These are phyloP conservation scores for Silene coronaria DNA, from an alignment of 179 eudicot species.

Conservation along the genomic window DNA sequence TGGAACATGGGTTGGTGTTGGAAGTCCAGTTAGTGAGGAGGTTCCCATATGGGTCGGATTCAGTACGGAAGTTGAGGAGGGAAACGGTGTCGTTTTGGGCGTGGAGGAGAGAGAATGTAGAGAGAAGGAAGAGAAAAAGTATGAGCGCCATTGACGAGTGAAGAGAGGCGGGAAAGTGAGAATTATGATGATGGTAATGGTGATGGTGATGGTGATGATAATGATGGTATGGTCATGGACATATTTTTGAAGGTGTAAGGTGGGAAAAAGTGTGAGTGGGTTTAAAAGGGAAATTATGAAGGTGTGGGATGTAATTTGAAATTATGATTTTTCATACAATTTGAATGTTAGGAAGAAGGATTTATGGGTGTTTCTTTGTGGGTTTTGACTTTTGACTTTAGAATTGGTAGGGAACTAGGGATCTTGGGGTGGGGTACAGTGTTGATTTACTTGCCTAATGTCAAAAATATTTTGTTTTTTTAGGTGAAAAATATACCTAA, in stretches of 20 bases:
- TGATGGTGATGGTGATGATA: not conserved
- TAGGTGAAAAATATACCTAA: not conserved
- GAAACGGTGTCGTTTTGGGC: conserved; percentile 47
- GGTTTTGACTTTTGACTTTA: not conserved
- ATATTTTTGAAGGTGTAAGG: not conserved
- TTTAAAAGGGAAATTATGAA: too few species aligned
- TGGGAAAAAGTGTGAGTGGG: not conserved
- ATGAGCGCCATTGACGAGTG: not conserved
- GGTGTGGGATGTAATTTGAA: not conserved
- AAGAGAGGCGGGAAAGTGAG: not conserved
- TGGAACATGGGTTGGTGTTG: conserved; percentile 48
- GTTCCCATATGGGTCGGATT: conserved; percentile 58
- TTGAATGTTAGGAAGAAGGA: not conserved
- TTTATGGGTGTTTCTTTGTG: not conserved
- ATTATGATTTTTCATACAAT: not conserved
- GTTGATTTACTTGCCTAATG: not conserved
- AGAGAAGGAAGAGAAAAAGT: conserved; percentile 15
- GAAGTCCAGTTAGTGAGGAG: conserved; percentile 75
- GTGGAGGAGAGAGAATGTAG: conserved; percentile 20
- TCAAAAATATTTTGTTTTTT: not conserved
- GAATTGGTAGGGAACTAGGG: not conserved
- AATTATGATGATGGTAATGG: conserved; percentile 16
- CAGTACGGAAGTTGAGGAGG: conserved; percentile 55
- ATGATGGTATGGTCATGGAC: not conserved
- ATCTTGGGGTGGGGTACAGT: not conserved